Conservation (phyloP, 257 asterid species). For the Cynanchum wilfordii region DNA sequence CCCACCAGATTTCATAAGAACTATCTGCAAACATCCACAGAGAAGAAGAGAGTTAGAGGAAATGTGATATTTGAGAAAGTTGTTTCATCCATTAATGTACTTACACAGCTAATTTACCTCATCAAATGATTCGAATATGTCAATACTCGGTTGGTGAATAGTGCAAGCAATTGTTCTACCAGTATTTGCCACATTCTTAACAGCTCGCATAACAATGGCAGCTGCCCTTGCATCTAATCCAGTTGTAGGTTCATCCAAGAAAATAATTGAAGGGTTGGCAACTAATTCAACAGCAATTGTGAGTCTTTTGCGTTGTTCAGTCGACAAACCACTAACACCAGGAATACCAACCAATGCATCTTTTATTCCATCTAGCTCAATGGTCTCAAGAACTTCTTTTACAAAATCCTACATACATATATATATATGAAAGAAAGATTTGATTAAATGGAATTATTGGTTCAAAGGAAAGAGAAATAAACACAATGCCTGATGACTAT, state of each 20-base stretch:
- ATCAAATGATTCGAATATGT: conserved; percentile 15
- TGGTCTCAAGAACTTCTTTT: conserved; percentile 10
- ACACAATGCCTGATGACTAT: not conserved
- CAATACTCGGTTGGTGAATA: conserved; percentile 15
- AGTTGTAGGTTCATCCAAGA: conserved; percentile 13
- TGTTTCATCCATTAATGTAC: not conserved
- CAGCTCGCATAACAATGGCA: conserved; percentile 13
- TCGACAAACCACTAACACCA: conserved; percentile 11
- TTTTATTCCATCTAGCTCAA: conserved; percentile 16
- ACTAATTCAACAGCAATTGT: conserved; percentile 14
- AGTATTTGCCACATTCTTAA: conserved; percentile 6
- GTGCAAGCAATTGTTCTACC: conserved; percentile 13
- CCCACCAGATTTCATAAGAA: conserved; percentile 14
- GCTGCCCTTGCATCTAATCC: conserved; percentile 16
- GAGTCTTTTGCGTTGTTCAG: conserved; percentile 12
- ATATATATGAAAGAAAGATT: not conserved
- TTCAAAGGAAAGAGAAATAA: not conserved
- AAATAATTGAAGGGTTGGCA: conserved; percentile 14
- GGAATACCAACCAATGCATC: conserved; percentile 15
- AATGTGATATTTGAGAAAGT: not conserved
- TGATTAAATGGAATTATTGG: not conserved
- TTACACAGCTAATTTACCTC: not conserved
- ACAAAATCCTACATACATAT: conserved; percentile 4
- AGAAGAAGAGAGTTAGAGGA: not conserved
- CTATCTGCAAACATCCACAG: conserved; percentile 2